Evolutionary conservation across 257 asterid species (phyloP), one percentile per base, ranked within the genome.

Genomic region (Catharanthus roseus): DNA sequence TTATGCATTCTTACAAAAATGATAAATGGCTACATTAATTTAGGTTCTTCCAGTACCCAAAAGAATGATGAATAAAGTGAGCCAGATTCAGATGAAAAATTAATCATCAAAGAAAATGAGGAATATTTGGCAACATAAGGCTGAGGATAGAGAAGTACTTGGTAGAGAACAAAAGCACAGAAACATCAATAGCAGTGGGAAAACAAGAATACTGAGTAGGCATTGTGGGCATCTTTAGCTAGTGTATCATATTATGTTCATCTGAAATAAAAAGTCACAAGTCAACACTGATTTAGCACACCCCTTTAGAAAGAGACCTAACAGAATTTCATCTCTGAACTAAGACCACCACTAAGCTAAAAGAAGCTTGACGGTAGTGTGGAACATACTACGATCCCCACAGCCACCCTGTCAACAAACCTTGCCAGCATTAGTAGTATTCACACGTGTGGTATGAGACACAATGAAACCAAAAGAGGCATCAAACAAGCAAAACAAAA

Each of bases 181-280:
- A 58, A 73, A 26, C 65, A 26, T 34, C 34, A 73, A 36, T 21
- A 23, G 58, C 34, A 69, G 50, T 26, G 5, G 34, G 31, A 34
- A 68, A 10, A 49, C 33, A 24, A 26, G 56, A 55, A 49, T 45
- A 72, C 0, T 69, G 28, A 65, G 67, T 62, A 54, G 53, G 69
- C 66, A 62, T 54, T 45, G 74, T 62, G 72, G 82, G 57, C 64
- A 73, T 33, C 72, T 54, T 51, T 41, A 68, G 68, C 72, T 44
- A 54, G 75, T 34, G 64, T 68, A 72, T 74, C 74, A 67, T 58
- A 23, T 64, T 34, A 39, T 72, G 65, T 60, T 72, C 63, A 77
- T 63, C 49, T 26, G 38, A 50, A 77, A 72, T 66, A 38, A 72
- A 29, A 33, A 18, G 10, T 15, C 44, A 19, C 6, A 13, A 31